Base-by-base conservation (phyloP, 164 flowering plant species). In the Magnolia officinalis region DNA sequence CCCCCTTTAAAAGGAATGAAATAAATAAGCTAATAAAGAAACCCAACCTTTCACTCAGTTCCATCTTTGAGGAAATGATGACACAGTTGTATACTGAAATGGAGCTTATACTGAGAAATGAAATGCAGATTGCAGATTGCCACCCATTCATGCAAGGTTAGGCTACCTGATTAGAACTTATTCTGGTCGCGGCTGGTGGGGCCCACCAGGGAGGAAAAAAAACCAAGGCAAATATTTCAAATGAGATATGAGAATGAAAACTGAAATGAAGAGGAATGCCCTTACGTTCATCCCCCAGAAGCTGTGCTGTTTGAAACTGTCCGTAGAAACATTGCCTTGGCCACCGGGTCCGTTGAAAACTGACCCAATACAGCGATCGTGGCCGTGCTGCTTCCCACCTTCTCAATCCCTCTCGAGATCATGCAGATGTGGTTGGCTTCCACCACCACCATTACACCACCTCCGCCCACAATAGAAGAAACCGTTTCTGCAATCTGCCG, bases 371-470 rank as follows among this genome's bases (percentile, higher is more conserved):
- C 88, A 55, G 97, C 98, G 76, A 90, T 85, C 24, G 99, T 96
- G 5, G 95, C 97, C 29, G 99, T 96, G 73, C 82, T 91, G 61
- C 98, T 94, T 50, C 98, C 92, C 76, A 92, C 80, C 80, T 96
- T 92, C 86, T 94, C 97, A 19, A 96, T 89, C 59, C 98, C 99
- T 81, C 99, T 85, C 20, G 98, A 89, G 78, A 94, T 88, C 99
- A 94, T 96, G 77, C 99, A 96, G 31, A 91, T 91, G 77, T 96
- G 98, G 68, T 74, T 84, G 18, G 97, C 98, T 84, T 96, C 99
- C 74, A 85, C 98, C 29, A 92, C 97, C 16, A 92, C 98, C 81
- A 96, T 92, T 61, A 94, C 90, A 79, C 90, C 95, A 67, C 80
- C 31, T 26, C 67, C 83, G 8, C 91, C 91, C 67, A 88, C 81